Conservation (phyloP, 768 basidiomycete genomes). For the Kwoniella botswanensis region DNA sequence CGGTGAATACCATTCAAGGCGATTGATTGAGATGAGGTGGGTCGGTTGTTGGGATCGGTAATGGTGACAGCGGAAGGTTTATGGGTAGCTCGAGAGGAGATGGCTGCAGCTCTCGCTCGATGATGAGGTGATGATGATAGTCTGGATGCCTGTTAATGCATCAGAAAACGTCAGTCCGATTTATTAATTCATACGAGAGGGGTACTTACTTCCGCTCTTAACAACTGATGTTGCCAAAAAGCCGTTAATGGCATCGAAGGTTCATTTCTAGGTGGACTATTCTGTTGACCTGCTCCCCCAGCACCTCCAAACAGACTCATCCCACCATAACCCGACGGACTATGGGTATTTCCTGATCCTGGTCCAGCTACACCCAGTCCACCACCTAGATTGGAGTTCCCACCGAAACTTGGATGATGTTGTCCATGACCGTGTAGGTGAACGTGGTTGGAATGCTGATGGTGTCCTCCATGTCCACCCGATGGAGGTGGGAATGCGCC, state of each 20-base stretch:
- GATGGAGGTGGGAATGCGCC: constrained; percentile 21
- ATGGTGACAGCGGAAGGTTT: constrained; percentile 88
- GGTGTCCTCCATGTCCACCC: constrained; percentile 28
- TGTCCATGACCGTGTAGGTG: constrained; percentile 31
- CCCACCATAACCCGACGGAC: constrained; percentile 30
- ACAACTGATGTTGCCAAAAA: constrained; percentile 91
- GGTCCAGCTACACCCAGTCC: constrained; percentile 14
- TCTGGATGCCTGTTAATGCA: constrained; percentile 70
- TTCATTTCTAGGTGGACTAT: constrained; percentile 50
- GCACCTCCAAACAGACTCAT: constrained; percentile 35
- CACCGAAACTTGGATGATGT: constrained; percentile 42
- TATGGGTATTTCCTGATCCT: constrained; percentile 14
- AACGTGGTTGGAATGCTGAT: constrained; percentile 24
- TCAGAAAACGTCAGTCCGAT: constrained; percentile 23
- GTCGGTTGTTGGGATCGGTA: constrained; percentile 75
- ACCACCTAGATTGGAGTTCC: constrained; percentile 3
- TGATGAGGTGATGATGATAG: constrained; percentile 87
- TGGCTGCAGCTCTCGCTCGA: constrained; percentile 90
- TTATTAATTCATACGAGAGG: neutral
- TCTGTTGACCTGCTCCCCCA: constrained; percentile 20
- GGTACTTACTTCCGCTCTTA: constrained; percentile 83
- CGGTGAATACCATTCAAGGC: constrained; percentile 44
- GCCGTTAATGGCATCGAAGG: constrained; percentile 64
- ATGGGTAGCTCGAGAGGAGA: constrained; percentile 79
- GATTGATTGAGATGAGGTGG: constrained; percentile 54